A percentile compares a stretch with the other conserved stretches of the same genome.
These are phyloP conservation scores for Abelmoschus esculentus DNA, from an alignment of 345 rosid species.

Conservation along the genomic window DNA sequence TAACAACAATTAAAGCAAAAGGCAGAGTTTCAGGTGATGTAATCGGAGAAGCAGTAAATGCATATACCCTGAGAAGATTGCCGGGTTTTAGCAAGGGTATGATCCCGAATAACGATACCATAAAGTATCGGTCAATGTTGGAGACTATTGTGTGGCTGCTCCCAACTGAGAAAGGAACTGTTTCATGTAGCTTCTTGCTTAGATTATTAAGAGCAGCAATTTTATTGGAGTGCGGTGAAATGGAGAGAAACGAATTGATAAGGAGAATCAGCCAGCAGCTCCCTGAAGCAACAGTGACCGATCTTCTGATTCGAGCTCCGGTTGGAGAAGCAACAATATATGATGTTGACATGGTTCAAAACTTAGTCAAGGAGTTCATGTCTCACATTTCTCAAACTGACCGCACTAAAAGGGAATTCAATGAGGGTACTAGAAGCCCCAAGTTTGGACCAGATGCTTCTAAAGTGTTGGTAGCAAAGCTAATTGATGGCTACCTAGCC, in stretches of 20 bases:
- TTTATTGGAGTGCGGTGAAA: slow-evolving; percentile 41
- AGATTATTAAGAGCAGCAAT: slow-evolving; percentile 42
- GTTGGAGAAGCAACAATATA: slow-evolving; percentile 31
- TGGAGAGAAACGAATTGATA: slow-evolving; percentile 37
- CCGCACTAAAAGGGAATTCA: slow-evolving; percentile 20
- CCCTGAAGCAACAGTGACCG: slow-evolving; percentile 37
- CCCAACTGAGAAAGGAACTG: slow-evolving; percentile 42
- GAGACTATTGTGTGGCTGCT: slow-evolving; percentile 49
- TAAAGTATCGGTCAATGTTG: slow-evolving; percentile 38
- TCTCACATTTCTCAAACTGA: slow-evolving; percentile 14
- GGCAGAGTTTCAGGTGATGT: slow-evolving; percentile 39
- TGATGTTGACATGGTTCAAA: slow-evolving; percentile 54
- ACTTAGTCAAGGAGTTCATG: slow-evolving; percentile 40
- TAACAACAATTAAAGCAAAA: slow-evolving; percentile 39
- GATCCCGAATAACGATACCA: slow-evolving; percentile 33
- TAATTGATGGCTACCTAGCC: slow-evolving; percentile 55
- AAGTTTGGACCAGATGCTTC: slow-evolving; percentile 30
- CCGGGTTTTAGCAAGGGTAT: slow-evolving; percentile 51
- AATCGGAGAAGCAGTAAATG: slow-evolving; percentile 60
- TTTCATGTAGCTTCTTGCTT: slow-evolving; percentile 51
- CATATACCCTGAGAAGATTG: slow-evolving; percentile 48
- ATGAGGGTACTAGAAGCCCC: slow-evolving; percentile 23
- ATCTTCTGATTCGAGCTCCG: slow-evolving; percentile 43
- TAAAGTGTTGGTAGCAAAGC: slow-evolving; percentile 41
- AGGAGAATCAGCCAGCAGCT: slow-evolving; percentile 45